A percentile compares a stretch with the other conserved stretches of the same genome.
Evolutionary conservation across 768 basidiomycete genomes (phyloP).

Genomic region (Phylloporus scabripes): DNA sequence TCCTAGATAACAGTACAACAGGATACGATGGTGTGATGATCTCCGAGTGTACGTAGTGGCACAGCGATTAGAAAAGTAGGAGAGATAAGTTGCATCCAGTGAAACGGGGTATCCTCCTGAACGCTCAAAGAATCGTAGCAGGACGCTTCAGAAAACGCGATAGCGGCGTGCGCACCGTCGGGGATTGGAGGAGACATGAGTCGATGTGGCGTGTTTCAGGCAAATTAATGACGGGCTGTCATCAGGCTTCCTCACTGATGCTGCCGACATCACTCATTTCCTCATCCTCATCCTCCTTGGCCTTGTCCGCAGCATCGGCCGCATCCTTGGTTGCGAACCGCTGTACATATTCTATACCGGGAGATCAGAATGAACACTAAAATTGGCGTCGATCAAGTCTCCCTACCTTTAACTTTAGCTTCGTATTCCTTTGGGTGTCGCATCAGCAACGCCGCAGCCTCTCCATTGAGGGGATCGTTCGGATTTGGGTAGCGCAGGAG

Average conservation of each 20-base stretch:
- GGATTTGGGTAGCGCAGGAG: constrained; percentile 97
- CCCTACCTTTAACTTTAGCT: constrained; percentile 82
- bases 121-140: constrained; percentile 13
- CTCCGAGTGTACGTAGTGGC: constrained; percentile 19
- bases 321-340: constrained; percentile 89
- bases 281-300: constrained; percentile 66
- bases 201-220: constrained; percentile 12
- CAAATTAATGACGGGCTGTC: constrained; percentile 1
- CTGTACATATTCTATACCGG: constrained; percentile 83
- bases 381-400: neutral
- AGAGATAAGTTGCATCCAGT: constrained; percentile 14
- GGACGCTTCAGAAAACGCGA: constrained; percentile 15
- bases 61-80: constrained; percentile 18
- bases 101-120: constrained; percentile 25
- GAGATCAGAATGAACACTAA: constrained; percentile 2
- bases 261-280: constrained; percentile 87
- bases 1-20: constrained; percentile 32
- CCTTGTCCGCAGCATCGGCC: constrained; percentile 65
- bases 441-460: constrained; percentile 96
- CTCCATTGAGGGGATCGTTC: constrained; percentile 95
- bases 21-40: constrained; percentile 15
- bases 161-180: constrained; percentile 10
- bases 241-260: constrained; percentile 57
- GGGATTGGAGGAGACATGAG: constrained; percentile 5
- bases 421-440: constrained; percentile 97